Base-by-base conservation (phyloP, 176 grass and related monocot genomes). In the Bromus sterilis region DNA sequence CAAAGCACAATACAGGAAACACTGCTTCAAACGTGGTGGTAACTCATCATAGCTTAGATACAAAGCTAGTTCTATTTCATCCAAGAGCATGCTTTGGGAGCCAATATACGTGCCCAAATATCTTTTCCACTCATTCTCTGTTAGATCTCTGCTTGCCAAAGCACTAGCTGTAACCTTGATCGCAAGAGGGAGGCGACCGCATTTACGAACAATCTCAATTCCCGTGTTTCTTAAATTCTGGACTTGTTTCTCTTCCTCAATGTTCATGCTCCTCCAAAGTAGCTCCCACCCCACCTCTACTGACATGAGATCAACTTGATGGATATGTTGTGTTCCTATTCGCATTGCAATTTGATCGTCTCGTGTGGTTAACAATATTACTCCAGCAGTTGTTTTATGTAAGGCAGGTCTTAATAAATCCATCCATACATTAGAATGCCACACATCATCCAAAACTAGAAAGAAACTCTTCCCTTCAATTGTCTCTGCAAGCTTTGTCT, bases 41-140 rank as follows among this genome's bases (percentile, higher is more conserved):
- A 93, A 43, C 31, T 78, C 84, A 7, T 85, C 39, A 11, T 85
- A 93, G 46, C 91, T 93, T 26, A 89, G 34, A 64, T 82, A 85
- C 0, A 87, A 37, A 41, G 72, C 84, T 1, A 76, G 40, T 5
- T 20, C 23, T 2, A 87, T 25, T 28, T 85, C 75, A 64, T 34
- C 11, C 15, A 67, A 71, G 42, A 79, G 15, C 0, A 71, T 53
- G 10, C 3, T 82, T 24, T 53, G 59, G 1, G 67, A 87, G 10
- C 40, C 34, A 87, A 43, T 42, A 23, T 63, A 63, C 18, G 20
- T 88, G 37, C 2, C 28, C 1, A 72, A 29, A 28, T 85, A 6
- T 15, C 11, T 79, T 11, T 53, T 69, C 91, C 85, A 90, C 11
- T 93, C 57, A 10, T 25, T 85, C 1, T 28, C 68, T 0, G 18